These are phyloP conservation scores for Colletotrichum sp. DNA, from an alignment of 2,329 filamentous ascomycete genomes.

Conservation along the genomic window DNA sequence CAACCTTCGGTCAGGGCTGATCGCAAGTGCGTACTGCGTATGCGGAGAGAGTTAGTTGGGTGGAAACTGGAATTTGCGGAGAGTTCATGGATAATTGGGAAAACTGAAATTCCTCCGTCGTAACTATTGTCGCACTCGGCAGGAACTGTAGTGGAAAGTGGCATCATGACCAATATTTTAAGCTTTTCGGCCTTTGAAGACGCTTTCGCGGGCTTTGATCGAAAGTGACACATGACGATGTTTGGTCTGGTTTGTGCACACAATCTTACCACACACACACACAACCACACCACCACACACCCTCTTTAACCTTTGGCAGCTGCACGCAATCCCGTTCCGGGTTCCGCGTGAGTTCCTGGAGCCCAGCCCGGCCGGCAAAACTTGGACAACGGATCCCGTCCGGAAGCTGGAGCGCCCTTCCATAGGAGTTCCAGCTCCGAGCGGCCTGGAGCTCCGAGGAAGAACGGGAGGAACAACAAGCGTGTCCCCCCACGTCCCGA, in stretches of 20 bases:
- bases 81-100: background rate
- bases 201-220: constrained; percentile 18
- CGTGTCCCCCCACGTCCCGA: background rate
- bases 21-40: background rate
- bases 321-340: constrained; percentile 20
- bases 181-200: constrained; percentile 20
- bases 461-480: background rate
- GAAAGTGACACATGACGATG: constrained; percentile 19
- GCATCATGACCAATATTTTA: constrained; percentile 1
- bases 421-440: background rate
- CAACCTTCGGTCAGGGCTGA: background rate
- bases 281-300: background rate
- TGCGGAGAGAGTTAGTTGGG: background rate
- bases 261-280: background rate
- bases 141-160: background rate
- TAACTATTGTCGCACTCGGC: background rate
- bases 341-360: background rate
- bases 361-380: constrained; percentile 1
- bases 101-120: background rate
- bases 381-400: constrained; percentile 7
- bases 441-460: background rate
- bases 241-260: background rate
- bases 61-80: background rate
- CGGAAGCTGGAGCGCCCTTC: constrained; percentile 6
- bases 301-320: constrained; percentile 17